Evolutionary conservation across 805 yeast species (phyloP).

Genomic region (Lachancea quebecensis): DNA sequence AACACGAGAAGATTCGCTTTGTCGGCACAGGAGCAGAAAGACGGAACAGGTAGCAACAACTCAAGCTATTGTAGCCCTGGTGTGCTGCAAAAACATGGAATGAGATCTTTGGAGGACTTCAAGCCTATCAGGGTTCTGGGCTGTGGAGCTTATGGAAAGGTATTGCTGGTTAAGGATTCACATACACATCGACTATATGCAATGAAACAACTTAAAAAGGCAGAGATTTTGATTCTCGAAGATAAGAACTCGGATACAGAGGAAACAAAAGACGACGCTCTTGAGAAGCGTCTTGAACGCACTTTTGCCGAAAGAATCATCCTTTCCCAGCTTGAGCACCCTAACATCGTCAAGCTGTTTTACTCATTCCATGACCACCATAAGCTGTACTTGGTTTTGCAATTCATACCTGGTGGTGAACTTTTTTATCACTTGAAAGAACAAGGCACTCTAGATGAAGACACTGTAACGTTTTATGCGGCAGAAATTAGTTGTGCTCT

Average conservation of each 20-base stretch:
- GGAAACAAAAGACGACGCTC: constrained; percentile 7
- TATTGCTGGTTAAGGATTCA: constrained; percentile 63
- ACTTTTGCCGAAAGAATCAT: constrained; percentile 77
- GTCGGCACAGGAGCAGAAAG: constrained; percentile 8
- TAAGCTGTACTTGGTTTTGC: constrained; percentile 67
- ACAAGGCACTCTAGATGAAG: constrained; percentile 45
- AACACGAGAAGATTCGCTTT: constrained; percentile 23
- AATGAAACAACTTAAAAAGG: constrained; percentile 79
- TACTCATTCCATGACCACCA: constrained; percentile 79
- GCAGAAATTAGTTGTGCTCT: constrained; percentile 79
- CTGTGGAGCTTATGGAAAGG: constrained; percentile 85
- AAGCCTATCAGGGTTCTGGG: constrained; percentile 73
- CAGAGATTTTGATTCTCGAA: constrained; percentile 55
- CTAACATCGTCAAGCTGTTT: constrained; percentile 72
- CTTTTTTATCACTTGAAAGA: constrained; percentile 42
- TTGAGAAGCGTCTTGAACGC: constrained; percentile 53
- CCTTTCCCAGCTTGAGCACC: constrained; percentile 62
- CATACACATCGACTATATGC: constrained; percentile 64
- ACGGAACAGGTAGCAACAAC: not conserved
- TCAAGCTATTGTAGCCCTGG: not conserved
- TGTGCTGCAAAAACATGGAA: constrained; percentile 7
- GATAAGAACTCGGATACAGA: constrained; percentile 20
- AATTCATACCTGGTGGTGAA: constrained; percentile 88
- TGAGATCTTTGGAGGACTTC: constrained; percentile 45
- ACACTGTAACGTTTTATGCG: constrained; percentile 64